phyloP scores from a whole-genome alignment of 2,329 filamentous ascomycete species.

The Neonectria punicea region DNA sequence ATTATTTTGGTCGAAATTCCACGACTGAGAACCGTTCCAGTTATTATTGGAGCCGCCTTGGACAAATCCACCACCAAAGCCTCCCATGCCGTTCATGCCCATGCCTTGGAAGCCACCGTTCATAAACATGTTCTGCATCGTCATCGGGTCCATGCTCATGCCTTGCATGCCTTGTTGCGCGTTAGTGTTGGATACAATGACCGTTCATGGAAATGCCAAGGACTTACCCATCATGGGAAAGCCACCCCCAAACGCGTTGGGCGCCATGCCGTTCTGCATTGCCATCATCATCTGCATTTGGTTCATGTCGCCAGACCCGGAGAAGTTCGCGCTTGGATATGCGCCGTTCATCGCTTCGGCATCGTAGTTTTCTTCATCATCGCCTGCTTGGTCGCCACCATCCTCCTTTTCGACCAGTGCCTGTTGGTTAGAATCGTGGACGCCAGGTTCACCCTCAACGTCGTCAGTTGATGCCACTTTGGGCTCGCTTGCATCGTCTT shows the following conservation, averaged over 20 bases:
- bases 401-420: constrained; percentile 33
- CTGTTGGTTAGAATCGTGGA: constrained; percentile 35
- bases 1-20: constrained; percentile 89
- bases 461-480: constrained; percentile 26
- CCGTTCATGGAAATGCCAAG: neutral
- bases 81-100: constrained; percentile 83
- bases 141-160: constrained; percentile 86
- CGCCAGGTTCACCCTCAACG: constrained; percentile 27
- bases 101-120: constrained; percentile 82
- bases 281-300: constrained; percentile 86
- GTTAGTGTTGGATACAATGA: constrained; percentile 42
- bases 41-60: constrained; percentile 77
- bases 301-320: constrained; percentile 73
- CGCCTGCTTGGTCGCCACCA: constrained; percentile 44
- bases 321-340: constrained; percentile 69
- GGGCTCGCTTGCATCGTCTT: constrained; percentile 29
- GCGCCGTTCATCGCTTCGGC: constrained; percentile 55
- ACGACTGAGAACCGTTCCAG: constrained; percentile 84
- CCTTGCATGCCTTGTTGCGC: constrained; percentile 73
- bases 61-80: constrained; percentile 71
- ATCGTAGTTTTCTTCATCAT: constrained; percentile 47
- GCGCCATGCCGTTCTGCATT: constrained; percentile 75
- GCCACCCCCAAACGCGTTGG: constrained; percentile 63
- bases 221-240: constrained; percentile 89
- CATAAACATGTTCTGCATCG: constrained; percentile 82